Conservation (phyloP, 129 eudicot genomes). For the Deinandra increscens region DNA sequence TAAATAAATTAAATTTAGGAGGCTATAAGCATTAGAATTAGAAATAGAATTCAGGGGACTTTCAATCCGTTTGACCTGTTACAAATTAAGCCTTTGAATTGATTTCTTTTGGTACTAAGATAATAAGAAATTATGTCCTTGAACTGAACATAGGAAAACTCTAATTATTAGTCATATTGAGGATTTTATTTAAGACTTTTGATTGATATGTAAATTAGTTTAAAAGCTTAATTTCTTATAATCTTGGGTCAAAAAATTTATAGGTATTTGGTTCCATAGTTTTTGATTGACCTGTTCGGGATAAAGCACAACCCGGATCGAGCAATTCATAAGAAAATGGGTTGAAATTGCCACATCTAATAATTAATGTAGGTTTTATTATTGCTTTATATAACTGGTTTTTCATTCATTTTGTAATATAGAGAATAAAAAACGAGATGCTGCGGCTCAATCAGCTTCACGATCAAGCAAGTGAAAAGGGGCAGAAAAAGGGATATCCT, state of each 20-base stretch:
- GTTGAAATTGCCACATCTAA: not conserved
- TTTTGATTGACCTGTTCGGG: constrained; percentile 1
- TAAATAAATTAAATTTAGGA: not conserved
- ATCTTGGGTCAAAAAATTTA: not conserved
- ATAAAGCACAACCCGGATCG: not conserved
- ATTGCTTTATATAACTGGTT: constrained; percentile 17
- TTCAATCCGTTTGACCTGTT: not conserved
- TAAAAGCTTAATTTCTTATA: not conserved
- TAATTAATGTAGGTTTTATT: constrained; percentile 9
- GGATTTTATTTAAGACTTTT: not conserved
- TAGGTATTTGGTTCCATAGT: not conserved
- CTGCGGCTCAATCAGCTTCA: constrained; percentile 73
- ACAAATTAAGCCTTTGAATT: not conserved
- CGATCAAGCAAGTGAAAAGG: constrained; percentile 82
- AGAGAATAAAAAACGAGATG: constrained; percentile 75
- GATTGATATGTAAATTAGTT: not conserved
- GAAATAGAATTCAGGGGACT: not conserved
- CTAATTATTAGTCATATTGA: not conserved
- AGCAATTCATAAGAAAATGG: constrained; percentile 2
- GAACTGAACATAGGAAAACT: not conserved
- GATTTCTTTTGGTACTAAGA: not conserved
- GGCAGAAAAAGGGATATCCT: constrained; percentile 93
- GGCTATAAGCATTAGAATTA: not conserved
- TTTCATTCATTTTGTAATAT: constrained; percentile 25
- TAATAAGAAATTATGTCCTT: not conserved